Base-by-base conservation (phyloP, 257 asterid species). In the Fraxinus quadrangulata region DNA sequence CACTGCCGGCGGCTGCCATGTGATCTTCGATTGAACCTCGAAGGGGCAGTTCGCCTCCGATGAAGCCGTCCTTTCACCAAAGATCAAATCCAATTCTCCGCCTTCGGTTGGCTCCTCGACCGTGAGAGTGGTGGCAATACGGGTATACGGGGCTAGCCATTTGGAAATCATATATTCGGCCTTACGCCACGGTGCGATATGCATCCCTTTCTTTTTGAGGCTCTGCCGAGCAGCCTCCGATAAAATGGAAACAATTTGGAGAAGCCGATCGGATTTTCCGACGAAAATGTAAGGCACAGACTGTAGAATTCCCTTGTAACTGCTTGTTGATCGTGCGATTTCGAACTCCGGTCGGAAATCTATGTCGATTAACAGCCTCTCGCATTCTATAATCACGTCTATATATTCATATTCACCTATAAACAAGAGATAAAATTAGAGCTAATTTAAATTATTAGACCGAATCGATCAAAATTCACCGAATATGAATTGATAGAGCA, bases 291-390 rank as follows among this genome's bases (percentile, higher is more conserved):
- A 79, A 61, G 98, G 98, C 72, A 94, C 74, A 1, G 79, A 86
- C 78, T 92, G 97, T 67, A 94, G 71, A 28, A 89, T 86, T 51
- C 90, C 82, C 73, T 82, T 91, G 80, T 91, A 94, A 72, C 71
- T 83, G 75, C 88, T 78, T 5, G 98, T 94, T 13, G 98, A 90
- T 76, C 98, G 87, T 5, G 98, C 98, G 59, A 94, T 88, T 78
- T 94, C 97, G 83, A 94, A 94, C 76, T 94, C 98, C 42, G 97
- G 89, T 86, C 97, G 92, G 86, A 94, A 91, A 80, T 92, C 98
- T 2, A 94, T 84, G 81, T 91, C 97, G 83, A 94, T 79, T 66
- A 92, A 67, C 71, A 91, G 76, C 67, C 97, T 91, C 83, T 92
- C 97, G 5, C 90, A 91, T 51, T 89, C 89, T 11, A 75, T 71